Base-by-base conservation (phyloP, 805 yeast species). In the Myxozyma neglecta region DNA sequence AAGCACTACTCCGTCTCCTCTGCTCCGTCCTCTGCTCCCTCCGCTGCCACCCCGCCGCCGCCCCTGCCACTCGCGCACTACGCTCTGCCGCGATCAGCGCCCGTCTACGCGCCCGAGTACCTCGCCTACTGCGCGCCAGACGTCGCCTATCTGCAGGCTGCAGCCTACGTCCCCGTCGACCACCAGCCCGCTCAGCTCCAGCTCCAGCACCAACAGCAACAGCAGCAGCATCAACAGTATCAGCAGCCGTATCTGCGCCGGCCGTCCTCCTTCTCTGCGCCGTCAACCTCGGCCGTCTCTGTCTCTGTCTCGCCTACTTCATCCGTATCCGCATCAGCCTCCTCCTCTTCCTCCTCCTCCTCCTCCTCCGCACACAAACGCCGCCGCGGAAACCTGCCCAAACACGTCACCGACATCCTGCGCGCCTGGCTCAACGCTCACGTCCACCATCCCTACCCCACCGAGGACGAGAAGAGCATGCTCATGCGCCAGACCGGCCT, bases 381-480 rank as follows among this genome's bases (percentile, higher is more conserved):
- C 44, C 80, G 85, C 46, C 80, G 96, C 66, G 86, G 89, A 48
- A 89, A 89, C 73, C 76, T 89, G 64, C 96, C 96, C 24, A 84
- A 88, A 68, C 88, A 84, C 61, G 89, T 90, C 1, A 89, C 93
- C 4, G 83, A 83, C 63, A 84, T 87, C 11, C 77, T 89, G 67
- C 82, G 89, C 61, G 79, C 80, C 56, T 89, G 96, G 96, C 80
- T 90, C 56, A 77, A 84, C 60, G 83, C 83, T 42, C 92, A 89
- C 72, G 76, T 88, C 68, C 84, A 85, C 63, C 88, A 89, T 70
- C 96, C 96, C 13, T 89, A 89, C 73, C 96, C 96, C 2, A 87
- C 89, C 56, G 88, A 88, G 57, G 83, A 84, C 51, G 96, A 89
- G 69, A 89, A 90, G 76, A 80, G 82, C 64, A 84, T 83, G 69